These are phyloP conservation scores for Aspergillus latus DNA, from an alignment of 2,329 filamentous ascomycete genomes.

Conservation along the genomic window DNA sequence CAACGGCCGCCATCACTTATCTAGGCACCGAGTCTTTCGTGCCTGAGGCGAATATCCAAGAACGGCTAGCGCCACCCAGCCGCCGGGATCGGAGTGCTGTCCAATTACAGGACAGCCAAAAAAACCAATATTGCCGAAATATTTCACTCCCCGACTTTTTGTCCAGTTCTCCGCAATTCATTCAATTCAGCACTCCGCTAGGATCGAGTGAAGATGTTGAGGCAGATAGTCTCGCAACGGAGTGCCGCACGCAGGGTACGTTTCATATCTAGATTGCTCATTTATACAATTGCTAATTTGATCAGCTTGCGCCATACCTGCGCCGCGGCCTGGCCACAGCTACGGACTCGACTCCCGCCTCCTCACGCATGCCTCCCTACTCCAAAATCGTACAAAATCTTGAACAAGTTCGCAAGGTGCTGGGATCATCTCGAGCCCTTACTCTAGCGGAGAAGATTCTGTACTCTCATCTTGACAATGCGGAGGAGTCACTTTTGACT, in stretches of 20 bases:
- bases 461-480: constrained; percentile 89
- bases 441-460: constrained; percentile 98
- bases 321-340: constrained; percentile 41
- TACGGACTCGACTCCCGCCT: constrained; percentile 23
- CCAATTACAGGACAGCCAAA: constrained; percentile 18
- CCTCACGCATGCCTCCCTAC: constrained; percentile 72
- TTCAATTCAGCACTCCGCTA: background rate
- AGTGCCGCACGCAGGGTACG: constrained; percentile 39
- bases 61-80: background rate
- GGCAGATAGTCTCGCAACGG: constrained; percentile 42
- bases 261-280: constrained; percentile 12
- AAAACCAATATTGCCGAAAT: constrained; percentile 10
- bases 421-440: constrained; percentile 64
- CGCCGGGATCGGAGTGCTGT: constrained; percentile 12
- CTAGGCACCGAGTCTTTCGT: background rate
- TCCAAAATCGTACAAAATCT: constrained; percentile 76
- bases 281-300: background rate
- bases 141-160: constrained; percentile 12
- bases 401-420: constrained; percentile 69
- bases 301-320: constrained; percentile 35
- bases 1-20: too few species aligned
- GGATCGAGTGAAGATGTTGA: constrained; percentile 32
- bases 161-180: constrained; percentile 17
- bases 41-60: background rate
- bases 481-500: constrained; percentile 80